Base-by-base conservation (phyloP, 306 rosid species). In the Acacia confusa region DNA sequence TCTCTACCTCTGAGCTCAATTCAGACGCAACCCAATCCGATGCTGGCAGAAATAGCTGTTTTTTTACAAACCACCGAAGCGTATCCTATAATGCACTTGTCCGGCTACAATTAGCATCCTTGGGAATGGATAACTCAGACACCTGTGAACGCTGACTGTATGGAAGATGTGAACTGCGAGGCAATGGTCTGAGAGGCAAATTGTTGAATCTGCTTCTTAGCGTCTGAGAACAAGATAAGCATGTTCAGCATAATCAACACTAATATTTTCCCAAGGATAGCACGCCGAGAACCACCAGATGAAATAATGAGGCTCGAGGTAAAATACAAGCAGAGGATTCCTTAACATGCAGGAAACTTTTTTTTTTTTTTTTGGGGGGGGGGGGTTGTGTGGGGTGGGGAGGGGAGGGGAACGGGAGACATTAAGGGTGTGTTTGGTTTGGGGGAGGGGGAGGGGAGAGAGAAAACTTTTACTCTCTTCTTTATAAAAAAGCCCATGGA, bases 201-300 rank as follows among this genome's bases (percentile, higher is more conserved):
- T 81, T 91, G 97, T 87, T 91, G 96, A 83, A 93, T 82, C 90
- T 90, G 92, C 89, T 93, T 90, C 90, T 91, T 91, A 48, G 96
- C 96, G 85, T 90, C 97, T 93, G 94, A 78, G 81, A 88, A 22
- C 55, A 75, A 65, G 80, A n/a, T 76, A 83, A 50, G 75, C 75
- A 64, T 52, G 67, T 32, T 55, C 48, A 74, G 67, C 38, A 58
- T 40, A 34, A 72, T 12, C 61, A 72, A 40, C 40, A 14, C 75
- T 27, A 41, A 61, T 25, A 22, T 69, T 47, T 47, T 47, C 34
- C 72, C 4, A 10, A 25, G 22, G 65, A 48, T 45, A 14, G 20
- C 75, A 43, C 6, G 44, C 61, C 44, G 25, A 30, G 55, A 12
- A 76, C 24, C 69, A 61, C 32, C 19, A 44, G 40, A 58, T 50